Base-by-base conservation (phyloP, 179 eudicot species). In the Corrigiola litoralis region DNA sequence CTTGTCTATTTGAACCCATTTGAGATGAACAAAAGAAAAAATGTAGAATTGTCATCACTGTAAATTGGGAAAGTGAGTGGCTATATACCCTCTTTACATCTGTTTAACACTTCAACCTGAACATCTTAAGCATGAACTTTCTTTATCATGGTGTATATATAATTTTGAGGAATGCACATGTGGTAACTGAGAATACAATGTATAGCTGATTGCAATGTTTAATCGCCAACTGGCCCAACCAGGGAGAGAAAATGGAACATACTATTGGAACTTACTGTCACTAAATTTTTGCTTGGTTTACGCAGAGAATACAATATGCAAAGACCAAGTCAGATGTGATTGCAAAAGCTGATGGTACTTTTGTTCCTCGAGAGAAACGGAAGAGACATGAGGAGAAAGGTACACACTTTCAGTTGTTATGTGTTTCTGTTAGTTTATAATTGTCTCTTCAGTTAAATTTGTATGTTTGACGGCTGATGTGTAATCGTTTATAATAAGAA, bases 301-400 rank as follows among this genome's bases (percentile, higher is more conserved):
- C 28, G 68, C 87, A 92, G 95, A 82, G 94, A 79, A 92, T 92
- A 77, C 97, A 92, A 67, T 90, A 84, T 73, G 97, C 98, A 38
- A 90, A 84, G 80, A 84, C 95, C 33, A 92, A 85, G 75, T 92
- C 97, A 45, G 97, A 92, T 76, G 53, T 92, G 58, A 72, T 92
- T 72, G 95, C 97, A 20, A 92, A 90, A 75, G 90, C 95, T 45
- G 98, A 92, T 79, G 98, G 97, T 36, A 77, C 95, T 61, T 92
- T 87, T 70, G 85, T 90, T 65, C 97, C 95, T 5, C 83, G 98
- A 59, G 98, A 92, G 66, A 87, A 81, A 75, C 79, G 85, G 66
- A 92, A 82, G 89, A 84, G 78, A 79, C 95, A 83, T 1, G 98
- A 92, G 36, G 98, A 90, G 17, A 87, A 73, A 87, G 98, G 98